phyloP scores from a whole-genome alignment of 306 rosid species.

The Biancaea sappan region DNA sequence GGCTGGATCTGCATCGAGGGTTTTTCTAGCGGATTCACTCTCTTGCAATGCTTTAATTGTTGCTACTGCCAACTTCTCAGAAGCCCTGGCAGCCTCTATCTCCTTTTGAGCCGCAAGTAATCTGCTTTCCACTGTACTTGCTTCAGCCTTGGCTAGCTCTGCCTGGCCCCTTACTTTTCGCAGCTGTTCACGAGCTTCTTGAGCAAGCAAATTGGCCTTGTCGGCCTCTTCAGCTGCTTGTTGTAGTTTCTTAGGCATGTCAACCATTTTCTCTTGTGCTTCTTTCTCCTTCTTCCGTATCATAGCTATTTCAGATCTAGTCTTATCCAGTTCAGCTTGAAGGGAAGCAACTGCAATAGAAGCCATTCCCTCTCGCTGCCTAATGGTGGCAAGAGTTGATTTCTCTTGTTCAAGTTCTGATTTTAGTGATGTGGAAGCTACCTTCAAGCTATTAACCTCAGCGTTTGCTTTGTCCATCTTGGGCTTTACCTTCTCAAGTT shows the following conservation, averaged over 20 bases:
- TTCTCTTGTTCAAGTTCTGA: conserved; percentile 77
- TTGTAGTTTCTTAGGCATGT: conserved; percentile 72
- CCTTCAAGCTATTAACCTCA: conserved; percentile 74
- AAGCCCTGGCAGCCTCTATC: conserved; percentile 88
- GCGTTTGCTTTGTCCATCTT: conserved; percentile 76
- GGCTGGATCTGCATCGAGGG: conserved; percentile 47
- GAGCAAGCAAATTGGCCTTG: conserved; percentile 63
- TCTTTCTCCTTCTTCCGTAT: conserved; percentile 80
- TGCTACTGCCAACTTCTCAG: conserved; percentile 76
- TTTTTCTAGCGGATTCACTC: conserved; percentile 65
- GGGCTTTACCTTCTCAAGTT: conserved; percentile 79
- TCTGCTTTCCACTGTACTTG: conserved; percentile 78
- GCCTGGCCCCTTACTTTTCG: conserved; percentile 70
- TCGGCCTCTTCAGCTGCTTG: conserved; percentile 77
- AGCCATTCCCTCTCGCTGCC: conserved; percentile 96
- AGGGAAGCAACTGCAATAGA: conserved; percentile 82
- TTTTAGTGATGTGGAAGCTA: conserved; percentile 66
- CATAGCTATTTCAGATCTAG: conserved; percentile 61
- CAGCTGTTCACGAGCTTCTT: conserved; percentile 64
- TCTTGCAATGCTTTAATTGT: conserved; percentile 87
- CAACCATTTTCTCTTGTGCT: conserved; percentile 58
- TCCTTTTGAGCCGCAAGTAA: conserved; percentile 83
- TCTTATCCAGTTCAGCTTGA: conserved; percentile 80
- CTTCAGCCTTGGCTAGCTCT: conserved; percentile 87
- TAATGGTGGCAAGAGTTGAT: conserved; percentile 55